Evolutionary conservation across 192 early-diverging fungal species (phyloP).

Genomic region (Gaertneriomyces sp.): DNA sequence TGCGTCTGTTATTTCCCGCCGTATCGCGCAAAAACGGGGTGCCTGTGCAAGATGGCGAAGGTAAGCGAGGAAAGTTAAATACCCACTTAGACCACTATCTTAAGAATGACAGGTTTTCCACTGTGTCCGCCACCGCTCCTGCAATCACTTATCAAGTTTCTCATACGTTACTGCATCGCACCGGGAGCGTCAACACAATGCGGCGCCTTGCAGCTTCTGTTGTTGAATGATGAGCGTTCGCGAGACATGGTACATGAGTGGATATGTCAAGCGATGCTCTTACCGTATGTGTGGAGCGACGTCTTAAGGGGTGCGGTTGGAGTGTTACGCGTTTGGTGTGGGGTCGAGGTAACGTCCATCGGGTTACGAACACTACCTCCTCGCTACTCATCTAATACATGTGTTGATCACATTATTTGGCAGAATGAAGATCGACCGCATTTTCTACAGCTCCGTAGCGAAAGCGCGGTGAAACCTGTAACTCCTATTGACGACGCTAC

Average conservation of each 20-base stretch:
- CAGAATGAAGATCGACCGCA: conserved; percentile 69
- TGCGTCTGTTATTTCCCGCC: conserved; percentile 68
- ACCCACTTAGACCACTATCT: background rate
- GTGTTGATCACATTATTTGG: background rate
- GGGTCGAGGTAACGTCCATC: conserved; percentile 32
- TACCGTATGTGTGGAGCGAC: conserved; percentile 64
- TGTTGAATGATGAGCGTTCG: conserved; percentile 45
- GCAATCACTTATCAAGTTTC: conserved; percentile 60
- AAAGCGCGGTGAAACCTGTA: conserved; percentile 2
- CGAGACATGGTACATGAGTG: conserved; percentile 77
- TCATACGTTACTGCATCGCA: conserved; percentile 63
- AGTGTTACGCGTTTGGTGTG: conserved; percentile 64
- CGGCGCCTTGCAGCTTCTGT: conserved; percentile 4
- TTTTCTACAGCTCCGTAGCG: conserved; percentile 46
- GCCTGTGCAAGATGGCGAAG: conserved; percentile 47
- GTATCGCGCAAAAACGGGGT: conserved; percentile 47
- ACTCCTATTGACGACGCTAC: background rate
- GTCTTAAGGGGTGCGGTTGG: conserved; percentile 62
- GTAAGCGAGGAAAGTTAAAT: conserved; percentile 22
- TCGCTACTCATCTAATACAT: background rate
- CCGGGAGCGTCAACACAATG: conserved; percentile 4
- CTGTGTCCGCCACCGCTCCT: conserved; percentile 67
- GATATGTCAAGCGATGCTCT: conserved; percentile 63
- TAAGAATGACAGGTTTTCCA: conserved; percentile 52
- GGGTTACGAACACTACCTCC: background rate